Conservation (phyloP, 768 basidiomycete genomes). For the Leccinum truebloodii region DNA sequence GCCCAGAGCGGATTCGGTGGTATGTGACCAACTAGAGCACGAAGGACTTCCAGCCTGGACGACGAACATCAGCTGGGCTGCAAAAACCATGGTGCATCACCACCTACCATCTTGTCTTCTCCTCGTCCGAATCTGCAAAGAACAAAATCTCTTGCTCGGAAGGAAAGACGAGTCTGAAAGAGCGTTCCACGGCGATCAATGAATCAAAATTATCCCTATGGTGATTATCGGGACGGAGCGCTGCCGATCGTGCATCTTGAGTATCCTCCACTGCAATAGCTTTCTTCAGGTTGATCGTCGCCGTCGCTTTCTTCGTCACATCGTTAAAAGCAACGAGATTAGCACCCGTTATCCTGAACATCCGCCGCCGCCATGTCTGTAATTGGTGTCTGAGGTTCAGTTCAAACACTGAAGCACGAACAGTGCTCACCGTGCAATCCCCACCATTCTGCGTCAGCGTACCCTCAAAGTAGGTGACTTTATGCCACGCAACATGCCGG, state of each 20-base stretch:
- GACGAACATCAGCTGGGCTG: not conserved
- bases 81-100: slow-evolving; percentile 21
- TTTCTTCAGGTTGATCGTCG: slow-evolving; percentile 89
- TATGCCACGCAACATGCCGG: slow-evolving; percentile 90
- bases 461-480: slow-evolving; percentile 91
- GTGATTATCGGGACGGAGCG: slow-evolving; percentile 46
- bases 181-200: slow-evolving; percentile 72
- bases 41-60: slow-evolving; percentile 80
- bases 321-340: slow-evolving; percentile 91
- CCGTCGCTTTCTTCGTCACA: slow-evolving; percentile 85
- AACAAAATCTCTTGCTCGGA: slow-evolving; percentile 80
- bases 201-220: slow-evolving; percentile 60
- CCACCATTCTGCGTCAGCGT: slow-evolving; percentile 91
- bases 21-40: slow-evolving; percentile 83
- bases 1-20: slow-evolving; percentile 94
- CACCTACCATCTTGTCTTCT: slow-evolving; percentile 82
- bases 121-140: slow-evolving; percentile 88
- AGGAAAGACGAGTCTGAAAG: slow-evolving; percentile 82
- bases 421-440: slow-evolving; percentile 75
- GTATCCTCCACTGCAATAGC: slow-evolving; percentile 78
- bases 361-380: slow-evolving; percentile 82
- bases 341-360: slow-evolving; percentile 81
- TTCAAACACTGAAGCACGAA: not conserved
- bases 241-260: slow-evolving; percentile 52
- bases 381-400: not conserved